Base-by-base conservation (phyloP, 2,329 filamentous ascomycete species). In the Ophiostoma ulmi region DNA sequence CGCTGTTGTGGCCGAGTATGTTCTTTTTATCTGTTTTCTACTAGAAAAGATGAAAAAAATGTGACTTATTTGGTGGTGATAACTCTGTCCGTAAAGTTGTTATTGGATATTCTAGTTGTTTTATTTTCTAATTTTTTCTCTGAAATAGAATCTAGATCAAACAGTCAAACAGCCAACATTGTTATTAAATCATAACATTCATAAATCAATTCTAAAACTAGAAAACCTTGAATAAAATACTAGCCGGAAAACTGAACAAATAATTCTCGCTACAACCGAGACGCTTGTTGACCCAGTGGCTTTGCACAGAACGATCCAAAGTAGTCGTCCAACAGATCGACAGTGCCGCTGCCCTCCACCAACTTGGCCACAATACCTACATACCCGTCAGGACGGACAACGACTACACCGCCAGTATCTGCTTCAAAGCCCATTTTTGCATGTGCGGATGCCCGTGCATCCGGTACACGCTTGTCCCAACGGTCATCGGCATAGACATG, bases 401-500 rank as follows among this genome's bases (percentile, higher is more conserved):
- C 90, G 1, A 96, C 89, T 1, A 97, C 86, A 71, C 90, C 93
- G 13, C 93, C 93, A 73, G 82, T 85, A 73, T 91, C 87, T 76
- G 90, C 83, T 74, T 90, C 86, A 36, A 97, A 79, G 0, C 94
- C 94, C 84, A 97, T 90, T 84, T 97, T 97, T 61, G 90, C 89
- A 79, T 97, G 94, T 5, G 92, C 92, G 2, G 91, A 85, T 5
- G 90, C 92, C 75, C 84, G 84, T 1, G 91, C 90, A 26, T 90
- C 83, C 0, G 90, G 88, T 0, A 92, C 89, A 7, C 87, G 84
- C 63, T 85, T 83, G 77, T 95, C 91, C 82, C 87, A 89, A 67
- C 91, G 84, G 79, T 97, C 93, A 76, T 97, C 94, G 0, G 93
- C 91, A 76, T 97, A 97, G 48, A 97, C 84, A 76, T 95, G 91